These are phyloP conservation scores for Ceratocystis destructans DNA, from an alignment of 2,329 filamentous ascomycete genomes.

Conservation along the genomic window DNA sequence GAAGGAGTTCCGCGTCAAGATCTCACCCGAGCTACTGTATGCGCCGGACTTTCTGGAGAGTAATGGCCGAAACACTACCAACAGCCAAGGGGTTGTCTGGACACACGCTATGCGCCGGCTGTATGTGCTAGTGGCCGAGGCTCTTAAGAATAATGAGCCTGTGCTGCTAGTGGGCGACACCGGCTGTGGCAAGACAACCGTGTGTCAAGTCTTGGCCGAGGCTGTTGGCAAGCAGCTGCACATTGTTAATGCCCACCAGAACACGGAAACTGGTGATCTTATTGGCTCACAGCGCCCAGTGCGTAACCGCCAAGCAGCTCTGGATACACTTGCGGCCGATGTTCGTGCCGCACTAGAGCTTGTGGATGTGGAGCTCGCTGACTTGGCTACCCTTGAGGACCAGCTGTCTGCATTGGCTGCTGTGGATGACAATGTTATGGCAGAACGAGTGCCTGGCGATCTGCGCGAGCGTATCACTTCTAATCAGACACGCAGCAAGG, in stretches of 20 bases:
- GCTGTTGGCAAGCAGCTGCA: slow-evolving; percentile 62
- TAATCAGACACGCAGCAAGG: slow-evolving; percentile 53
- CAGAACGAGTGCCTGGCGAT: slow-evolving; percentile 34
- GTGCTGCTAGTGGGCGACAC: slow-evolving; percentile 93
- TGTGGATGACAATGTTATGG: slow-evolving; percentile 31
- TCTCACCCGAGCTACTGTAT: slow-evolving; percentile 65
- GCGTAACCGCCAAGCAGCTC: slow-evolving; percentile 63
- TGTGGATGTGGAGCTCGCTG: slow-evolving; percentile 21
- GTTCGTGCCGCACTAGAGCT: slow-evolving; percentile 38
- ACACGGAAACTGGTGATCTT: slow-evolving; percentile 91
- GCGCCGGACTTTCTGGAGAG: slow-evolving; percentile 36
- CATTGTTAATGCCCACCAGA: slow-evolving; percentile 95
- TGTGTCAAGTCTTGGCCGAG: slow-evolving; percentile 83
- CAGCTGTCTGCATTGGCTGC: slow-evolving; percentile 31
- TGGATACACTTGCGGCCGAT: slow-evolving; percentile 50
- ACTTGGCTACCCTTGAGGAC: slow-evolving; percentile 7
- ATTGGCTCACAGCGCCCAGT: slow-evolving; percentile 91
- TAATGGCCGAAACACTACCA: slow-evolving; percentile 32
- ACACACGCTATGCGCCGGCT: slow-evolving; percentile 86
- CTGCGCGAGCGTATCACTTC: slow-evolving; percentile 35
- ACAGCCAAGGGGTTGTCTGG: slow-evolving; percentile 67
- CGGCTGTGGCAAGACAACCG: slow-evolving; percentile 93
- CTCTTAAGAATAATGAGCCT: slow-evolving; percentile 80
- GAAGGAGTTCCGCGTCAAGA: slow-evolving; percentile 71
- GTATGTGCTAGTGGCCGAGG: slow-evolving; percentile 76